These are phyloP conservation scores for Escallonia herrerae DNA, from an alignment of 129 eudicot genomes.

Conservation along the genomic window DNA sequence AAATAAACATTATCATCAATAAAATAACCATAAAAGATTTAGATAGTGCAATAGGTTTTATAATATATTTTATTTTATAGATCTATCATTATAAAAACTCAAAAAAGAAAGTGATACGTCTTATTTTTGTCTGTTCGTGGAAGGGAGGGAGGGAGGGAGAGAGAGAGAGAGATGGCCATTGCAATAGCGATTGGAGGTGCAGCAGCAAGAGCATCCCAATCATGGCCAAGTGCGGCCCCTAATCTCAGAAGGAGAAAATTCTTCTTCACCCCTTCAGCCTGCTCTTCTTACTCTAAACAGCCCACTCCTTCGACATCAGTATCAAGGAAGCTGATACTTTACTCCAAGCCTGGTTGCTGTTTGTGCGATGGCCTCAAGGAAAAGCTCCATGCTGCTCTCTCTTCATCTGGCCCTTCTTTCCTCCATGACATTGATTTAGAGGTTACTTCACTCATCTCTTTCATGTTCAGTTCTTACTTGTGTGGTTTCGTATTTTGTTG, in stretches of 20 bases:
- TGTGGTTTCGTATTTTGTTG: neutral
- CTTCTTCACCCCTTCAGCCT: conserved; percentile 13
- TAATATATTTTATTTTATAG: too few species aligned
- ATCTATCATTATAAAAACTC: too few species aligned
- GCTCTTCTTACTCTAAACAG: conserved; percentile 7
- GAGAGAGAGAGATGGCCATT: too few species aligned
- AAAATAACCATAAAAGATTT: too few species aligned
- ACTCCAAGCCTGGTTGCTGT: conserved; percentile 98
- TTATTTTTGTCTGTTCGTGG: too few species aligned
- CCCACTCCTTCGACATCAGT: conserved; percentile 21
- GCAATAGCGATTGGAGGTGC: neutral
- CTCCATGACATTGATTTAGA: conserved; percentile 58
- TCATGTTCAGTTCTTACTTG: neutral
- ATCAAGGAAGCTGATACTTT: conserved; percentile 50
- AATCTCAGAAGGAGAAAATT: conserved; percentile 3
- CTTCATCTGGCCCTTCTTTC: conserved; percentile 42
- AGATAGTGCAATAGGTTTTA: too few species aligned
- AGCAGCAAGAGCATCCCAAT: conserved; percentile 11
- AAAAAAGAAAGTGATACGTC: too few species aligned
- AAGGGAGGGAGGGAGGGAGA: too few species aligned
- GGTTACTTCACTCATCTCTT: conserved; percentile 24
- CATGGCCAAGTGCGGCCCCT: neutral
- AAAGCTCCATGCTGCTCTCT: conserved; percentile 68
- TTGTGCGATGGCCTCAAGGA: conserved; percentile 97
- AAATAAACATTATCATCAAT: too few species aligned